phyloP scores from a whole-genome alignment of 495 filamentous ascomycete genomes.

The Clohesyomyces aquaticus region DNA sequence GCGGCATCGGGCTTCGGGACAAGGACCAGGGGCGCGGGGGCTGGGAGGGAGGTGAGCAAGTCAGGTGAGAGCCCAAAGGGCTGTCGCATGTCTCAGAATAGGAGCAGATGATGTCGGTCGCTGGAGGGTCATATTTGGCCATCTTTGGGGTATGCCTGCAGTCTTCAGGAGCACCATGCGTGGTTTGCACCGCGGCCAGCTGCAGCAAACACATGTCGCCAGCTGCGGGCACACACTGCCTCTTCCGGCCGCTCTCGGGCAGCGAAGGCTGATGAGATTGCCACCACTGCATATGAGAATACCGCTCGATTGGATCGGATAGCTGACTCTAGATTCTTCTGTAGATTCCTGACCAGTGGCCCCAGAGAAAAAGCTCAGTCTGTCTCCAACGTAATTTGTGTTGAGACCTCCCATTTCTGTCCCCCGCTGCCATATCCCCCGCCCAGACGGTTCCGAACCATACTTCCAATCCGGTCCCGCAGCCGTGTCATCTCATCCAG shows the following conservation, averaged over 20 bases:
- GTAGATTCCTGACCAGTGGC: too few species aligned
- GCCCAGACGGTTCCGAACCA: slow-evolving; percentile 84
- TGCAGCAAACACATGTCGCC: neutral
- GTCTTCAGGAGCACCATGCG: too few species aligned
- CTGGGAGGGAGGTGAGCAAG: neutral
- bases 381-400: slow-evolving; percentile 48
- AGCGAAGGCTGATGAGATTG: neutral
- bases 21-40: neutral
- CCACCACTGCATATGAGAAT: neutral
- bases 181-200: neutral
- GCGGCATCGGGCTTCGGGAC: too few species aligned
- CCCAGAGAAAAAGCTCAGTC: too few species aligned
- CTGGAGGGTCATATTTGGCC: too few species aligned
- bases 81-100: slow-evolving; percentile 3
- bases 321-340: too few species aligned
- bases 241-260: slow-evolving; percentile 5
- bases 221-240: neutral
- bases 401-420: slow-evolving; percentile 81
- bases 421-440: slow-evolving; percentile 82
- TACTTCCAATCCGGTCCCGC: slow-evolving; percentile 70
- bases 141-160: too few species aligned
- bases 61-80: neutral
- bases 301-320: too few species aligned
- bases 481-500: slow-evolving; percentile 70
- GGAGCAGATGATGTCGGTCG: slow-evolving; percentile 1